Evolutionary conservation across 805 yeast species (phyloP).

Genomic region (Blastobotrys peoriensis): DNA sequence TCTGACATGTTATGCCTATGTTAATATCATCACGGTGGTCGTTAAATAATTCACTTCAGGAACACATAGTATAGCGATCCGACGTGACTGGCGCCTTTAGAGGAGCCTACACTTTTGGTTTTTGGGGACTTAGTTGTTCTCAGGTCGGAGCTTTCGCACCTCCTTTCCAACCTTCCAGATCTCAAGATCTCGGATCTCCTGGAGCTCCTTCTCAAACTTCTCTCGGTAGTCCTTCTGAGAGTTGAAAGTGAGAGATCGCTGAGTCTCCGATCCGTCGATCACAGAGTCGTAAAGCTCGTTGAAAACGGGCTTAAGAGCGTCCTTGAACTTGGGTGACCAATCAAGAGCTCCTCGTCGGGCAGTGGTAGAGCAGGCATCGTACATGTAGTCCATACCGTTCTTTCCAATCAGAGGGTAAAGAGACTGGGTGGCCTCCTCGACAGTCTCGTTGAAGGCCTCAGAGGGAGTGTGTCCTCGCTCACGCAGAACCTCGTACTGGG

Average conservation of each 20-base stretch:
- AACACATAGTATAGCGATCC: background rate
- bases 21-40: background rate
- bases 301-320: slow-evolving; percentile 97
- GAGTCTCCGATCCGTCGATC: slow-evolving; percentile 93
- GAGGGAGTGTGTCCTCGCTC: slow-evolving; percentile 99
- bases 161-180: slow-evolving; percentile 99
- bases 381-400: slow-evolving; percentile 99
- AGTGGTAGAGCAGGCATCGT: slow-evolving; percentile 99
- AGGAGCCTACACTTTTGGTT: background rate
- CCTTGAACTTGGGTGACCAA: slow-evolving; percentile 99
- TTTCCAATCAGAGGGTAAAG: slow-evolving; percentile 98
- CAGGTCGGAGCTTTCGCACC: slow-evolving; percentile 99
- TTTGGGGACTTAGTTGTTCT: slow-evolving; percentile 62
- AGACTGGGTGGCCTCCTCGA: slow-evolving; percentile 99
- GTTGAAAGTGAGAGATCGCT: slow-evolving; percentile 98
- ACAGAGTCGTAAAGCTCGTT: slow-evolving; percentile 92
- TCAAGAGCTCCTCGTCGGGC: slow-evolving; percentile 99
- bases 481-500: slow-evolving; percentile 99
- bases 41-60: slow-evolving; percentile 1
- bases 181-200: slow-evolving; percentile 93
- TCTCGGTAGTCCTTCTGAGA: slow-evolving; percentile 97
- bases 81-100: background rate
- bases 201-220: slow-evolving; percentile 88
- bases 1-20: too few species aligned
- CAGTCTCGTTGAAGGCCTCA: slow-evolving; percentile 99